phyloP scores from a whole-genome alignment of 768 basidiomycete genomes.

The Termitomyces sp. region DNA sequence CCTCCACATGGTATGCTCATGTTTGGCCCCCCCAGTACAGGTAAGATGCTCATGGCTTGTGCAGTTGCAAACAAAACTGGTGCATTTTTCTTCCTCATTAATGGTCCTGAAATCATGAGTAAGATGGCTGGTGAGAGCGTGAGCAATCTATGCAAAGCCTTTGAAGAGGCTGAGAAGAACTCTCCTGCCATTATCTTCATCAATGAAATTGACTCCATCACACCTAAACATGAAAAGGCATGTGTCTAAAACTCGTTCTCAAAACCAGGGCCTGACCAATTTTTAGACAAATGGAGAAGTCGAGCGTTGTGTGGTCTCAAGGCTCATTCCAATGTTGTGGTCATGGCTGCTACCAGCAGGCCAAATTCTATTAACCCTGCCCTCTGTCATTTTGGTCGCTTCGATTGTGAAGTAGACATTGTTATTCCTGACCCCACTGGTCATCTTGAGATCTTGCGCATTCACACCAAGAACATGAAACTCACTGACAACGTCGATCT shows the following conservation, averaged over 20 bases:
- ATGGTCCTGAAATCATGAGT: constrained; percentile 99
- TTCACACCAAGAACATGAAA: constrained; percentile 99
- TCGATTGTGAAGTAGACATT: constrained; percentile 99
- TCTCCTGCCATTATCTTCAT: constrained; percentile 99
- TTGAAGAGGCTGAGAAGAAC: constrained; percentile 99
- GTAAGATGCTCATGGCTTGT: constrained; percentile 99
- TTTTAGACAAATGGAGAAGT: constrained; percentile 96
- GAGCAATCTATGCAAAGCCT: constrained; percentile 95
- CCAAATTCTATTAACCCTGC: constrained; percentile 99
- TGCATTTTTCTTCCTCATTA: constrained; percentile 99
- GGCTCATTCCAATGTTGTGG: constrained; percentile 97
- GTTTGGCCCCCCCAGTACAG: constrained; percentile 98
- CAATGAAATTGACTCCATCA: constrained; percentile 99
- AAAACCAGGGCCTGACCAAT: not conserved
- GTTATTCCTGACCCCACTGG: constrained; percentile 99
- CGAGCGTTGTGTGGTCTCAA: constrained; percentile 97
- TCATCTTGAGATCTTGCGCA: constrained; percentile 96
- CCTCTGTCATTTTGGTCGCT: constrained; percentile 96
- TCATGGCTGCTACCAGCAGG: constrained; percentile 99
- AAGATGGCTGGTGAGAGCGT: constrained; percentile 99
- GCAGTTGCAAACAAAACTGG: constrained; percentile 99
- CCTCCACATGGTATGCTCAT: constrained; percentile 98
- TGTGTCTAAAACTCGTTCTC: constrained; percentile 10
- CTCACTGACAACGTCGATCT: constrained; percentile 94
- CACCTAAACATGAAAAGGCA: constrained; percentile 99